A percentile compares a stretch with the other conserved stretches of the same genome.
Conservation (phyloP, 768 basidiomycete genomes). For the Calocera cornea region DNA sequence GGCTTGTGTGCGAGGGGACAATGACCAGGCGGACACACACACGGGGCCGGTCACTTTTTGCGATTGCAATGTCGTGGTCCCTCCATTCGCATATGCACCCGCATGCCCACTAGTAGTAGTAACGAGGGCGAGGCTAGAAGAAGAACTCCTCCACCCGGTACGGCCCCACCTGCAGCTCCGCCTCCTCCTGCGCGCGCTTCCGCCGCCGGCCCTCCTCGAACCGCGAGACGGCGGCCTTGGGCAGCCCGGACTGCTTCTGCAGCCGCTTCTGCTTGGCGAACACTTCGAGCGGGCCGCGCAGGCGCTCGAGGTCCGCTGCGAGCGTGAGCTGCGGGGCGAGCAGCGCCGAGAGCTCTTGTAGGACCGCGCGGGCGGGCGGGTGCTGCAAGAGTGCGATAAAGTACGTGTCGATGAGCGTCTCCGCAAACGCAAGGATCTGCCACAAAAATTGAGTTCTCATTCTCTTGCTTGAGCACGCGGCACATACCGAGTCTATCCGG, state of each 20-base stretch:
- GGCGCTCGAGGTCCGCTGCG: conserved; percentile 37
- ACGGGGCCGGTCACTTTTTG: too few species aligned
- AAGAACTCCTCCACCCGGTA: conserved; percentile 63
- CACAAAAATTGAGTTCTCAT: neutral
- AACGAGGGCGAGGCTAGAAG: conserved; percentile 26
- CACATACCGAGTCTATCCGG: neutral
- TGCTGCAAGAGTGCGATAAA: conserved; percentile 57
- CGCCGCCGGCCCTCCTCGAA: conserved; percentile 22
- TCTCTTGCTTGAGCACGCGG: too few species aligned
- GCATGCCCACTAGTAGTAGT: too few species aligned
- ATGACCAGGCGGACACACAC: too few species aligned
- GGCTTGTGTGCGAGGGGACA: too few species aligned
- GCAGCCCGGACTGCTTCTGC: neutral
- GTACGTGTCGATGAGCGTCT: conserved; percentile 55
- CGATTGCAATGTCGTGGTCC: too few species aligned
- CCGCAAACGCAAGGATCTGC: conserved; percentile 47
- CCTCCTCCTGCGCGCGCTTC: conserved; percentile 41
- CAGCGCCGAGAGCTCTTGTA: conserved; percentile 37
- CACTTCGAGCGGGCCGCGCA: conserved; percentile 49
- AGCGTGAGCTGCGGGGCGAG: conserved; percentile 44
- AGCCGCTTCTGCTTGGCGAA: conserved; percentile 32
- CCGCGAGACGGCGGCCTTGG: neutral
- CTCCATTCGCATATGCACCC: too few species aligned
- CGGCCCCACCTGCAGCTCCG: conserved; percentile 41
- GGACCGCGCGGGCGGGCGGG: conserved; percentile 40